Conservation (phyloP, 352 stramenopile genomes). For the Phytophthora sojae region DNA sequence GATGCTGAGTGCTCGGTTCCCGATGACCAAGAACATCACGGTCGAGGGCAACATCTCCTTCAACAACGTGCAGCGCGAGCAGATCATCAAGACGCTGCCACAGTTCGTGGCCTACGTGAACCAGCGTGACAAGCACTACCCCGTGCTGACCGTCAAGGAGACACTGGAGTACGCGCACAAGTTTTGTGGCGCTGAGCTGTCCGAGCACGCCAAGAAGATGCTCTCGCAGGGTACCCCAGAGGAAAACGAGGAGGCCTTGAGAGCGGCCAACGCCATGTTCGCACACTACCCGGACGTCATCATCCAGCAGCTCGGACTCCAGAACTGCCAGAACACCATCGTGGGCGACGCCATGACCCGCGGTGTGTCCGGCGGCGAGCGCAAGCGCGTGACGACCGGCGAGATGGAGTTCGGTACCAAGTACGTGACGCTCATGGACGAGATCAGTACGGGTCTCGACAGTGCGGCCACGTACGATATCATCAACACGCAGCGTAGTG, state of each 20-base stretch:
- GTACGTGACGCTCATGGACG: constrained; percentile 84
- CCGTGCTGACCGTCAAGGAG: constrained; percentile 59
- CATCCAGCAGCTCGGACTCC: constrained; percentile 32
- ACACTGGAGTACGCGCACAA: constrained; percentile 58
- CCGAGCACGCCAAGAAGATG: constrained; percentile 15
- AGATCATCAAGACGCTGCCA: constrained; percentile 43
- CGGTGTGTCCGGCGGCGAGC: constrained; percentile 68
- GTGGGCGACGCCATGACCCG: constrained; percentile 61
- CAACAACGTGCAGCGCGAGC: constrained; percentile 41
- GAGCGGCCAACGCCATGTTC: constrained; percentile 12
- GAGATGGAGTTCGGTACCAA: constrained; percentile 85
- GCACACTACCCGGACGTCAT: constrained; percentile 24
- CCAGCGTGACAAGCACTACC: constrained; percentile 60
- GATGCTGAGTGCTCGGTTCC: constrained; percentile 49
- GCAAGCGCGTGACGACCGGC: constrained; percentile 69
- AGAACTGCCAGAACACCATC: constrained; percentile 63
- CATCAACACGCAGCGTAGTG: constrained; percentile 33
- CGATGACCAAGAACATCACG: constrained; percentile 43
- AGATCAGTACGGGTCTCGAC: constrained; percentile 93
- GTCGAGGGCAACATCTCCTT: constrained; percentile 48
- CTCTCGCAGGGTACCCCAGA: constrained; percentile 17
- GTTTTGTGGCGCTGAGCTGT: constrained; percentile 41
- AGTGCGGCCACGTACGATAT: constrained; percentile 56
- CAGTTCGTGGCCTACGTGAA: constrained; percentile 59
- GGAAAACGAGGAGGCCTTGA: constrained; percentile 21